phyloP scores from a whole-genome alignment of 371 early-diverging fungal species.

The Mortierella sp. region DNA sequence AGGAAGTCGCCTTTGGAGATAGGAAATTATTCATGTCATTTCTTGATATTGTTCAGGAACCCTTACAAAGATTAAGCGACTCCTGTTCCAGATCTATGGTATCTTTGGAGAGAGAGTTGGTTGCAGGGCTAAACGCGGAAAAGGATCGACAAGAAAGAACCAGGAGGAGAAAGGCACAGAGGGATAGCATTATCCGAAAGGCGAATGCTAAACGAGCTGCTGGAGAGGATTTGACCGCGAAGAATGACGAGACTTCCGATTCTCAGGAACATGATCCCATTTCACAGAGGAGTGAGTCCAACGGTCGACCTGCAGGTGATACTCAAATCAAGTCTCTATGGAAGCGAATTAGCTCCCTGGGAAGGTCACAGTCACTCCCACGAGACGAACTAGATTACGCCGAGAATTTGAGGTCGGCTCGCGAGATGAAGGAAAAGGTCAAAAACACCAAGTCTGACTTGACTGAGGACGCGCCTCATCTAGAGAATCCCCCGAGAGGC shows the following conservation, averaged over 20 bases:
- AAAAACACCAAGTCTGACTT: no score
- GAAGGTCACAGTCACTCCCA: no score
- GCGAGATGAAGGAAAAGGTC: no score
- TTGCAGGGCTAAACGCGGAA: constrained; percentile 63
- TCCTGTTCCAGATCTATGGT: constrained; percentile 64
- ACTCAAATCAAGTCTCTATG: no score
- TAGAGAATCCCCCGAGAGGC: constrained; percentile 13
- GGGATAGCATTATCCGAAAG: constrained; percentile 32
- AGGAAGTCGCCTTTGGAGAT: constrained; percentile 65
- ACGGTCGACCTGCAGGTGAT: no score
- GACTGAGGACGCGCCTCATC: no score
- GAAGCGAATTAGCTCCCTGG: no score
- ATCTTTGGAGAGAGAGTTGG: constrained; percentile 62
- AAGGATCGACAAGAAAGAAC: constrained; percentile 61
- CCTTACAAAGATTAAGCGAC: constrained; percentile 64
- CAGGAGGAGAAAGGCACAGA: constrained; percentile 40
- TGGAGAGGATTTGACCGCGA: constrained; percentile 17
- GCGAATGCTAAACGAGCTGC: constrained; percentile 28
- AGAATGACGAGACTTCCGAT: background rate
- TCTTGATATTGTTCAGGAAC: constrained; percentile 66
- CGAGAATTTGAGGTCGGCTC: no score
- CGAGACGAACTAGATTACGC: no score
- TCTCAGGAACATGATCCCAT: background rate
- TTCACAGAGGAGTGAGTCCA: background rate
- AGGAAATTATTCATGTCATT: constrained; percentile 68